Evolutionary conservation across 441 rosid species (phyloP), one percentile per base, ranked within the genome.

Genomic region (Gossypium aridum): DNA sequence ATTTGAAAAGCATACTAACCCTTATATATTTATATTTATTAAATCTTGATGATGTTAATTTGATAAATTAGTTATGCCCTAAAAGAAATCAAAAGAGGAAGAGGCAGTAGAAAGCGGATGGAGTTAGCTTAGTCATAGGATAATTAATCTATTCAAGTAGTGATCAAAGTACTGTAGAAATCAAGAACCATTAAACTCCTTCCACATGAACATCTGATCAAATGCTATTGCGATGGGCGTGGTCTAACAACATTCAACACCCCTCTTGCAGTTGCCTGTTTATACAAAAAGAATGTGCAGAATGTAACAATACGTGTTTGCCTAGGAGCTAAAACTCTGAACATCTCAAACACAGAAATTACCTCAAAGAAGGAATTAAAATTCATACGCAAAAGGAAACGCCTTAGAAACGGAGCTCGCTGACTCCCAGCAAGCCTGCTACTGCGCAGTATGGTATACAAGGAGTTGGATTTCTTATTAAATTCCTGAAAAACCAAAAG

Each of bases 391-490:
- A 92, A 83, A 76, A 96, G 96, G 83, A 96, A 93, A 62, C 94
- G 95, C 75, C 99, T 89, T 71, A 93, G 88, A 79, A 90, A 93
- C 14, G 97, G 97, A 55, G 97, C 99, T 75, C 97, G 88, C 79
- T 92, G 99, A 83, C 99, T 96, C 54, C 98, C 98, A 0, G 92
- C 98, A 10, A 93, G 92, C 82, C 96, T 89, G 86, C 97, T 93
- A 71, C 97, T 92, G 53, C 97, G 89, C 71, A 93, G 77, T 75
- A 93, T 93, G 55, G 97, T 91, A 79, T 93, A 93, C 62, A 92
- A 78, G 59, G 99, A 92, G 79, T 93, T 92, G n/a, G 98, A 96
- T 83, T 90, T 96, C 87, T 93, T 93, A 86, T 92, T 89, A 71
- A 96, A 96, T 84, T 96, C 99, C 94, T 96, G 86, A 72, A 64